Percentiles rank a stretch among this genome's conserved stretches.
phyloP scores from a whole-genome alignment of 106 monocot species.

The Acanthochlamys bracteata region DNA sequence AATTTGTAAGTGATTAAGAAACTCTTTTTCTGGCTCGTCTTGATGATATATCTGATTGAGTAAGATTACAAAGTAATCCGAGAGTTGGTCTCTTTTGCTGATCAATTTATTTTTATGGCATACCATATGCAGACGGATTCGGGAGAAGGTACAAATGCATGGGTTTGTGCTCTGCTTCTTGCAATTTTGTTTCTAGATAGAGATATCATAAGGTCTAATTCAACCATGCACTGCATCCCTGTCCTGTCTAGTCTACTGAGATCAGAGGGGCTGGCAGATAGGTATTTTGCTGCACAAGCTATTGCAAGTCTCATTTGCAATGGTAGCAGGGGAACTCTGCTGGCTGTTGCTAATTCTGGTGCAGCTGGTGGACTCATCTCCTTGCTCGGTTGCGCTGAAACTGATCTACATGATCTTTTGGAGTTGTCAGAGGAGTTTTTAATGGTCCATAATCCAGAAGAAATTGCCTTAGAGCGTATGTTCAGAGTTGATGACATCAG shows the following conservation, averaged over 20 bases:
- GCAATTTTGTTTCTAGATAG: constrained; percentile 77
- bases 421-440: constrained; percentile 77
- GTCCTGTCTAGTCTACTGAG: constrained; percentile 67
- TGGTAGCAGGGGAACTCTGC: constrained; percentile 73
- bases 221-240: constrained; percentile 70
- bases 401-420: constrained; percentile 71
- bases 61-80: neutral
- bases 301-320: constrained; percentile 72
- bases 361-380: constrained; percentile 68
- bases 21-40: neutral
- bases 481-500: constrained; percentile 94
- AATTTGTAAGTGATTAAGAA: too few relatives aligned
- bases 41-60: neutral
- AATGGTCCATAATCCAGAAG: constrained; percentile 61
- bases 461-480: constrained; percentile 65
- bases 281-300: constrained; percentile 97
- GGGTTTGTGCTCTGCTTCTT: constrained; percentile 83
- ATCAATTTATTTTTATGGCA: neutral
- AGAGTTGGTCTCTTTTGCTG: too few relatives aligned
- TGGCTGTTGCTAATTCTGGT: constrained; percentile 91
- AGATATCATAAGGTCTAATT: constrained; percentile 60
- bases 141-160: constrained; percentile 64
- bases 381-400: constrained; percentile 94
- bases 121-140: constrained; percentile 48
- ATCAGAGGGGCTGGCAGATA: constrained; percentile 69